These are phyloP conservation scores for Adansonia digitata DNA, from an alignment of 345 rosid species.

Conservation along the genomic window DNA sequence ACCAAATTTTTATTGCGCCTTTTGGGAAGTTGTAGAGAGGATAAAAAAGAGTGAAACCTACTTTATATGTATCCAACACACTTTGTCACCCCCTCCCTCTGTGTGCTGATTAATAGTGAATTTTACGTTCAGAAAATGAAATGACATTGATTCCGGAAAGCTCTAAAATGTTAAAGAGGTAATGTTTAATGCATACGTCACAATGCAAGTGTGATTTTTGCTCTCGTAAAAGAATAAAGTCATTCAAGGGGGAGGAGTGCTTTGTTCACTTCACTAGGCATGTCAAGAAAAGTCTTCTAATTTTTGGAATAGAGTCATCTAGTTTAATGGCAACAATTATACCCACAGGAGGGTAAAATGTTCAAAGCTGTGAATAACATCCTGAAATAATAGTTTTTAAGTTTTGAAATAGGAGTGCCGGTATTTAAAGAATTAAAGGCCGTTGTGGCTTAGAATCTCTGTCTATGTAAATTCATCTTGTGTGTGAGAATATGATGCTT, in stretches of 20 bases:
- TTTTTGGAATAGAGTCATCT: neutral
- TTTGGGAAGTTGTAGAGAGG: neutral
- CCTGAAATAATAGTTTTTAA: neutral
- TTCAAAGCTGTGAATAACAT: neutral
- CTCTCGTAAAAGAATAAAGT: neutral
- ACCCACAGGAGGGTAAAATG: neutral
- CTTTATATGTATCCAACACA: neutral
- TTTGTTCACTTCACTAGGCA: neutral
- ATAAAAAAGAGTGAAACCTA: too few relatives aligned
- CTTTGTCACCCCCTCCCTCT: neutral
- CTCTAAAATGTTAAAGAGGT: neutral
- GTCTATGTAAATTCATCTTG: constrained; percentile 10
- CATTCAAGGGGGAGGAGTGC: neutral
- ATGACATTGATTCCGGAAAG: neutral
- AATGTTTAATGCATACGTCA: neutral
- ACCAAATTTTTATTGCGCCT: neutral
- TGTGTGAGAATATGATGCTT: constrained; percentile 18
- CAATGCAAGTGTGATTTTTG: neutral
- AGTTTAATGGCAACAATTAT: neutral
- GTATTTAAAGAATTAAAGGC: too few relatives aligned
- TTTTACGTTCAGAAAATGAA: neutral
- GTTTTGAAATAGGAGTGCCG: neutral
- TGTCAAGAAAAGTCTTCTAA: neutral
- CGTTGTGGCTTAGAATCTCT: neutral
- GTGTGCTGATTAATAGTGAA: neutral